These are phyloP conservation scores for Clonostachys byssicola DNA, from an alignment of 2,329 filamentous ascomycete species.

Conservation along the genomic window DNA sequence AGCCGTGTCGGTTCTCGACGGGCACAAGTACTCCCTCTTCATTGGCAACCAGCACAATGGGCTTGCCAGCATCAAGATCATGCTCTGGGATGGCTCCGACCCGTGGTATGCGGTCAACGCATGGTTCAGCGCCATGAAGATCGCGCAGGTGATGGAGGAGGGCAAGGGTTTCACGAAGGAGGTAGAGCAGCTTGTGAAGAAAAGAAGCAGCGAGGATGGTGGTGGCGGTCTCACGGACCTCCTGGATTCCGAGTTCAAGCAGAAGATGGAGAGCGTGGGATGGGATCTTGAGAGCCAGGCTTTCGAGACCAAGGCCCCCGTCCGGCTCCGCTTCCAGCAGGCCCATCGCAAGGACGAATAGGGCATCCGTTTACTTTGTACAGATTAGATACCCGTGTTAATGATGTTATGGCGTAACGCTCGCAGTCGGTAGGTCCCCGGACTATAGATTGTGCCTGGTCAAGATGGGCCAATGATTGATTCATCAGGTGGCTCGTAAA, in stretches of 20 bases:
- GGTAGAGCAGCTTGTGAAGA: background rate
- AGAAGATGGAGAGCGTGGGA: slow-evolving; percentile 14
- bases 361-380: too few species aligned
- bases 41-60: slow-evolving; percentile 9
- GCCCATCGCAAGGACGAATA: background rate
- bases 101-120: slow-evolving; percentile 22
- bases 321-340: slow-evolving; percentile 17
- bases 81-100: slow-evolving; percentile 22
- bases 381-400: too few species aligned
- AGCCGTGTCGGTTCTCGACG: slow-evolving; percentile 15
- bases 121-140: slow-evolving; percentile 30
- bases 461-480: too few species aligned
- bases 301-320: slow-evolving; percentile 28
- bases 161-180: background rate
- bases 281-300: slow-evolving; percentile 27
- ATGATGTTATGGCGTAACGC: too few species aligned
- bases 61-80: slow-evolving; percentile 22
- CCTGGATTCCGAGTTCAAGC: slow-evolving; percentile 14
- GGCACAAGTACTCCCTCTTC: slow-evolving; percentile 18
- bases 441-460: too few species aligned
- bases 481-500: too few species aligned
- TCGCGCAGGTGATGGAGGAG: slow-evolving; percentile 3
- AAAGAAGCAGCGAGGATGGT: background rate
- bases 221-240: background rate
- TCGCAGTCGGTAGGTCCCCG: too few species aligned